Base-by-base conservation (phyloP, 352 stramenopile species). In the Pythium pectinolyticum region DNA sequence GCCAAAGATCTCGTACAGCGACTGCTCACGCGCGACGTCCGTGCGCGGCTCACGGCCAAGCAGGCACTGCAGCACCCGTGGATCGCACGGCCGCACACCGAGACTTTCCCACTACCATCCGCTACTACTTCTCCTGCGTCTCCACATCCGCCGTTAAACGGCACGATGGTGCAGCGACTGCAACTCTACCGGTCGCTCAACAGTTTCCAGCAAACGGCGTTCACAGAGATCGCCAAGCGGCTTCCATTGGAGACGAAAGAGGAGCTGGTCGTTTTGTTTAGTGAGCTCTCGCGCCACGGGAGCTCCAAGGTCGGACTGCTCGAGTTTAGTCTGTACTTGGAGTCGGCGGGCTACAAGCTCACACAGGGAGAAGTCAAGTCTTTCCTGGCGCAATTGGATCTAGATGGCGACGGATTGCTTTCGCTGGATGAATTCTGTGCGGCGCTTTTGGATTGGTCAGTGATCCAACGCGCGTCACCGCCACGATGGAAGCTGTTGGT, bases 131-230 rank as follows among this genome's bases (percentile, higher is more conserved):
- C 47, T 15, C 34, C 31, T 17, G 24, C 24, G 19, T 34, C 37
- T 34, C 32, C 2, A 8, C 46, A 3, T 40, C 55, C 63, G 7
- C 69, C 63, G 39, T 66, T 93, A 3, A 66, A 83, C 24, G 84
- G 84, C 31, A 89, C 84, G 45, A 65, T 93, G 9, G 78, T 93
- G 27, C 84, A 93, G 59, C 77, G 80, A 5, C 62, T 93, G 24
- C 84, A 93, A 41, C 67, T 90, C 17, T 89, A 93, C 57, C 82
- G 84, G 20, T 80, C 80, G 27, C 79, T 90, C 34, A 90, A 86
- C 45, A 77, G 75, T 32, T 73, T 93, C 43, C 84, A 93, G 47
- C 80, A 85, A 41, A 75, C 77, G 14, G 80, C 86, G 45, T 73
- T 93, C 31, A 75, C 70, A 41, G 76, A 91, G 51, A 74, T 93